phyloP scores from a whole-genome alignment of 108 stramenopile species.

The Licmophora abbreviata region DNA sequence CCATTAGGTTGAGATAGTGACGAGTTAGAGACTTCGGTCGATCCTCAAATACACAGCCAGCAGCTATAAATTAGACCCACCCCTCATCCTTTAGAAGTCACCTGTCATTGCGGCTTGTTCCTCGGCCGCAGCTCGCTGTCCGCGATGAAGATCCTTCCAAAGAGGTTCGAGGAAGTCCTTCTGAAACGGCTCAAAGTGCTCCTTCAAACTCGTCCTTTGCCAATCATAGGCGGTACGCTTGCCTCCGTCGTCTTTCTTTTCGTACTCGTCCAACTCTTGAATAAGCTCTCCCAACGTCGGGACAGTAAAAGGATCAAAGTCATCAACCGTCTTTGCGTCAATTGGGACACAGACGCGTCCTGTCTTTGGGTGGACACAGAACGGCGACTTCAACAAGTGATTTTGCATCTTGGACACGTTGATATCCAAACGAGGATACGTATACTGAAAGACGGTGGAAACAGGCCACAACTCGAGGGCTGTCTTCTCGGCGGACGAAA shows the following conservation, averaged over 20 bases:
- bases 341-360: constrained; percentile 98
- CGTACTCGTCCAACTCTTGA: constrained; percentile 58
- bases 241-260: constrained; percentile 7
- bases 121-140: constrained; percentile 55
- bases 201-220: constrained; percentile 80
- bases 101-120: constrained; percentile 68
- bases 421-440: constrained; percentile 97
- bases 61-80: too few species aligned
- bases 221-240: constrained; percentile 34
- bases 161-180: constrained; percentile 77
- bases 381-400: constrained; percentile 98
- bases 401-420: constrained; percentile 98
- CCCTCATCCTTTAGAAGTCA: constrained; percentile 85
- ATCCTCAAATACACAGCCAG: too few species aligned
- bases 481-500: constrained; percentile 39
- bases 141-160: constrained; percentile 54
- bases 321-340: constrained; percentile 34
- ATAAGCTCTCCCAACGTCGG: constrained; percentile 74
- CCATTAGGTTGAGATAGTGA: too few species aligned
- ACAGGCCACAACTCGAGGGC: constrained; percentile 78
- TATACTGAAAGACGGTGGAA: constrained; percentile 86
- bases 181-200: constrained; percentile 65
- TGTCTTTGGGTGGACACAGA: constrained; percentile 98
- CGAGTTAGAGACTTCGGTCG: too few species aligned
- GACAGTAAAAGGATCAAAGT: constrained; percentile 85